A percentile compares a stretch with the other conserved stretches of the same genome.
These are phyloP conservation scores for Talaromyces islandicus DNA, from an alignment of 2,329 filamentous ascomycete species.

Conservation along the genomic window DNA sequence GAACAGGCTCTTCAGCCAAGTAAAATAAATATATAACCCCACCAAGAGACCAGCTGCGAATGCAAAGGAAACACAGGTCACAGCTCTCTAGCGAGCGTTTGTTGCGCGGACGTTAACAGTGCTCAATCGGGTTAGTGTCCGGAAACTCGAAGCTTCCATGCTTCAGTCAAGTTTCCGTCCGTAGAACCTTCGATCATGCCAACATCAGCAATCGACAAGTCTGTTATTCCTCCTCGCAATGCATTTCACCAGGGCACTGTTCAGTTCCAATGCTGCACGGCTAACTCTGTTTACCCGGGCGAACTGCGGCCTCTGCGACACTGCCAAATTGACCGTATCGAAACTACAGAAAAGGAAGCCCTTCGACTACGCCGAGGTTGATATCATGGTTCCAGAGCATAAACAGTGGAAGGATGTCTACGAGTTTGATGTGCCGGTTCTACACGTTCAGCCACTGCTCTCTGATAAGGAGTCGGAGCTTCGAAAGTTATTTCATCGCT, in stretches of 20 bases:
- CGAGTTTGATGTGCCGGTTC: conserved; percentile 59
- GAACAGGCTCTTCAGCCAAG: neutral
- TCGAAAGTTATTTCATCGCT: conserved; percentile 58
- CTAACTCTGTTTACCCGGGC: conserved; percentile 57
- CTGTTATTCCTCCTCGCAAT: conserved; percentile 12
- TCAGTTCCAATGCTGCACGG: conserved; percentile 28
- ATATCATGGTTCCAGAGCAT: conserved; percentile 52
- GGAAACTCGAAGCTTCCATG: conserved; percentile 37
- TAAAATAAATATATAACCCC: neutral
- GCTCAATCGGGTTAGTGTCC: conserved; percentile 27
- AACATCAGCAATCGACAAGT: neutral
- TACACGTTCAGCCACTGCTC: conserved; percentile 50
- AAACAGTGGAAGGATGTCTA: conserved; percentile 56
- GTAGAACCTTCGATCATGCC: neutral
- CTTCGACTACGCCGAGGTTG: conserved; percentile 53
- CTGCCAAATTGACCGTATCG: conserved; percentile 52
- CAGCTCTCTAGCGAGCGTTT: neutral
- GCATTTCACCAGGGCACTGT: conserved; percentile 24
- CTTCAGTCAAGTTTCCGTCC: neutral
- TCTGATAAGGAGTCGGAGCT: conserved; percentile 53
- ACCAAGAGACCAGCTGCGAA: neutral
- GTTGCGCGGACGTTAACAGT: conserved; percentile 1
- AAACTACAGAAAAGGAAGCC: conserved; percentile 48
- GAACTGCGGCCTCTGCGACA: conserved; percentile 56
- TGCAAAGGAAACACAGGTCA: neutral